Evolutionary conservation across 1,139 yeast species (phyloP).

Genomic region (Candida dubliniensis): DNA sequence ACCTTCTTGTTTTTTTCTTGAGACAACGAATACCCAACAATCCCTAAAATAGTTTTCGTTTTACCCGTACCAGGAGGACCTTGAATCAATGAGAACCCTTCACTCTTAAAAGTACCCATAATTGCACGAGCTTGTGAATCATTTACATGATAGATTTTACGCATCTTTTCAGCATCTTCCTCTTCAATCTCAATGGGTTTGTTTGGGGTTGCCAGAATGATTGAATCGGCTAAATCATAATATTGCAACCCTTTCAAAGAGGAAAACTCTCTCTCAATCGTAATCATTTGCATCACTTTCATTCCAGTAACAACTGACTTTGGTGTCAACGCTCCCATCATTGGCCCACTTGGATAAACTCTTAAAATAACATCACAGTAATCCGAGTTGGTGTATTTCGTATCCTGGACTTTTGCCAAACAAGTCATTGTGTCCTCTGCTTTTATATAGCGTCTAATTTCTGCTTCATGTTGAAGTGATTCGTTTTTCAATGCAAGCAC

Average conservation of each 20-base stretch:
- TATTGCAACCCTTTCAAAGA: constrained; percentile 79
- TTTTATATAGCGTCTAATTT: constrained; percentile 27
- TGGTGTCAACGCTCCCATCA: constrained; percentile 61
- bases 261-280: constrained; percentile 89
- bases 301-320: constrained; percentile 64
- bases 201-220: constrained; percentile 66
- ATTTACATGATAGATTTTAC: constrained; percentile 61
- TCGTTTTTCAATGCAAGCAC: constrained; percentile 57
- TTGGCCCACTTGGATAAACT: constrained; percentile 51
- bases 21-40: constrained; percentile 73
- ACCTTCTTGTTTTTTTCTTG: constrained; percentile 25
- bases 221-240: constrained; percentile 68
- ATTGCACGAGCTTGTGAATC: constrained; percentile 90
- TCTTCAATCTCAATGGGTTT: constrained; percentile 33
- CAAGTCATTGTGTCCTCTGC: constrained; percentile 45
- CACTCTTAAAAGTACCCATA: constrained; percentile 61
- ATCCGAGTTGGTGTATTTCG: constrained; percentile 65
- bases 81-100: constrained; percentile 88
- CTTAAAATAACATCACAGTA: constrained; percentile 73
- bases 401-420: constrained; percentile 74
- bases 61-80: constrained; percentile 99
- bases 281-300: constrained; percentile 81
- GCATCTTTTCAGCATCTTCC: constrained; percentile 38
- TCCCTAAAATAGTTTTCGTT: constrained; percentile 92
- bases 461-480: constrained; percentile 14